Base-by-base conservation (phyloP, 768 basidiomycete genomes). In the Pseudohyphozyma bogoriensis region DNA sequence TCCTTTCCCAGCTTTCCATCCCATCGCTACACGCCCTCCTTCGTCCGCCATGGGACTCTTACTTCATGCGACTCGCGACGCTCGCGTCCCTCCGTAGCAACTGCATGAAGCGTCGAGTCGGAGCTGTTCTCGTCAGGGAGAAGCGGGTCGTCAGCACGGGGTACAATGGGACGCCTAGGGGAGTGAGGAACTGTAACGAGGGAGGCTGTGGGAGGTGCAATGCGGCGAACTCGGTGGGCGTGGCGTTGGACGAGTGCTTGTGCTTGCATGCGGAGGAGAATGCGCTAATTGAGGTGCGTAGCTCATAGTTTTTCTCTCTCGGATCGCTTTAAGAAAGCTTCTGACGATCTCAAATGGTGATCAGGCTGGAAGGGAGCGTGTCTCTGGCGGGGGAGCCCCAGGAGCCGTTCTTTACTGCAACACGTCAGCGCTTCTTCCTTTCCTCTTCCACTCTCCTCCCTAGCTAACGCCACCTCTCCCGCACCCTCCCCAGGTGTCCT, bases 261-360 rank as follows among this genome's bases (percentile, higher is more conserved):
- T 99, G 95, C 70, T 76, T 99, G 13, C 95, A 99, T 72, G 95
- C 95, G 0, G 95, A 99, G 74, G 95, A 99, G 76, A 99, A 97
- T 70, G 95, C 93, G 0, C 77, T 97, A 18, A 75, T 97, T 3
- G 93, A 97, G 76, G 90, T n/a, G n/a, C n/a, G n/a, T n/a, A n/a
- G n/a, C n/a, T n/a, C 18, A 20, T 15, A 9, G 40, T 42, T 42
- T 42, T 37, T 18, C 18, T 42, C n/a, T 42, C 40, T n/a, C n/a
- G 40, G 40, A 7, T 42, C 18, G 40, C 40, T 15, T 15, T n/a
- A n/a, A 15, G 40, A 42, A 20, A 42, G 18, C 40, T n/a, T 15
- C 40, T 42, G 16, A 42, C n/a, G 18, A 11, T 10, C 18, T n/a
- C 9, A 42, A 7, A n/a, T 9, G 40, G 37, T 20, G 37, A 11